phyloP scores from a whole-genome alignment of 192 early-diverging fungal species.

The Thamnidium elegans region DNA sequence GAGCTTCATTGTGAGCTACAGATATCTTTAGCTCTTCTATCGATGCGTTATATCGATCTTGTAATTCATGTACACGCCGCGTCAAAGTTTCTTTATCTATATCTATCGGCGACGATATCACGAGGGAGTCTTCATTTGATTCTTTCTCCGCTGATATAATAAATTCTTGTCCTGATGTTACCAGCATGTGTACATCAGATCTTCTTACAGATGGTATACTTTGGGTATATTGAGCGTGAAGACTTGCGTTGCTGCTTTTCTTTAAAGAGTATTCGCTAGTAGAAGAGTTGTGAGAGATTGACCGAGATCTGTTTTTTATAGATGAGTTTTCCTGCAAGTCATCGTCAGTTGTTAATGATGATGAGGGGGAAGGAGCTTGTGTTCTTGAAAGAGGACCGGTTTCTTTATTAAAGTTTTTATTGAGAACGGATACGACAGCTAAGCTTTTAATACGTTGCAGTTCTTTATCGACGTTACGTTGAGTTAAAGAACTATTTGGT shows the following conservation, averaged over 20 bases:
- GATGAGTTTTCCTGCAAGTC: too few relatives aligned
- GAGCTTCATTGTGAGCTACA: background rate
- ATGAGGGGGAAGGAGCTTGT: background rate
- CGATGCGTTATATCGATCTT: background rate
- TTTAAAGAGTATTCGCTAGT: too few relatives aligned
- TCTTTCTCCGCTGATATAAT: background rate
- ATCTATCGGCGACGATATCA: background rate
- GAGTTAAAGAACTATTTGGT: background rate
- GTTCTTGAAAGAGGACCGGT: background rate
- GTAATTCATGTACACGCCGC: background rate
- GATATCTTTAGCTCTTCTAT: background rate
- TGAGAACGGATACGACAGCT: slow-evolving; percentile 18
- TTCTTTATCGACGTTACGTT: slow-evolving; percentile 19
- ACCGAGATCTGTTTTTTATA: background rate
- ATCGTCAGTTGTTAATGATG: background rate
- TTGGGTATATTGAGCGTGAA: background rate
- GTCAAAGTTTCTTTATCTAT: slow-evolving; percentile 3
- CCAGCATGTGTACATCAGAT: slow-evolving; percentile 4
- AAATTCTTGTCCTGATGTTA: background rate
- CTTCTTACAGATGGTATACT: background rate
- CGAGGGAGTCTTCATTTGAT: background rate
- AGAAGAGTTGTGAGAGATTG: background rate
- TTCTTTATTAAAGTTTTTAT: slow-evolving; percentile 8
- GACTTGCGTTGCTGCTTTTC: background rate
- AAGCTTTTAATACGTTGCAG: slow-evolving; percentile 20